A percentile compares a stretch with the other conserved stretches of the same genome.
These are phyloP conservation scores for Malus hybrid DNA, from an alignment of 331 rosid genomes.

Conservation along the genomic window DNA sequence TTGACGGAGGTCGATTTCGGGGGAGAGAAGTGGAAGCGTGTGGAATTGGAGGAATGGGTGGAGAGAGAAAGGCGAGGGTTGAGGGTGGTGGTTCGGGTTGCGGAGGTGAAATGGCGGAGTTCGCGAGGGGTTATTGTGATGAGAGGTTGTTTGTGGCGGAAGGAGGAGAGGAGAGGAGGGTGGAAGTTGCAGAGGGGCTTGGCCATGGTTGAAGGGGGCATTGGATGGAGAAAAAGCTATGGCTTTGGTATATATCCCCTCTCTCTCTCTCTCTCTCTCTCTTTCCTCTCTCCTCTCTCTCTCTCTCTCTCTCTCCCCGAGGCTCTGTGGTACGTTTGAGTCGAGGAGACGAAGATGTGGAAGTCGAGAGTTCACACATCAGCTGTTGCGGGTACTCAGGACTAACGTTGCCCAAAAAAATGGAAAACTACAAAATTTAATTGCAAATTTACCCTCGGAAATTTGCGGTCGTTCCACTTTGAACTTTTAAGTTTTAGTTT, in stretches of 20 bases:
- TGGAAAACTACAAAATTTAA: too few species aligned
- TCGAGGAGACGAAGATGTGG: conserved; percentile 11
- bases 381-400: background rate
- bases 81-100: background rate
- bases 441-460: too few species aligned
- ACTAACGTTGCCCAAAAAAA: background rate
- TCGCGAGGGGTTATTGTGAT: background rate
- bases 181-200: conserved; percentile 29
- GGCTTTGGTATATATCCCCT: background rate
- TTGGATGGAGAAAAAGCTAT: conserved; percentile 18
- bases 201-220: conserved; percentile 34
- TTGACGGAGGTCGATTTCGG: conserved; percentile 52
- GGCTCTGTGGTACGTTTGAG: background rate
- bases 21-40: conserved; percentile 14
- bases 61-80: conserved; percentile 12
- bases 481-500: too few species aligned
- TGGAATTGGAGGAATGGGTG: background rate
- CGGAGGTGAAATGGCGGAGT: conserved; percentile 15
- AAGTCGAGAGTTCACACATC: background rate
- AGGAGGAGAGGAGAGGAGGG: conserved; percentile 18
- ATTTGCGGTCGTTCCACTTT: too few species aligned
- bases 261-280: background rate
- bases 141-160: conserved; percentile 15
- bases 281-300: background rate
- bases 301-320: too few species aligned